Percentiles rank a stretch among this genome's conserved stretches.
Evolutionary conservation across 352 stramenopile genomes (phyloP).

Genomic region (Globisporangium cederbergense): DNA sequence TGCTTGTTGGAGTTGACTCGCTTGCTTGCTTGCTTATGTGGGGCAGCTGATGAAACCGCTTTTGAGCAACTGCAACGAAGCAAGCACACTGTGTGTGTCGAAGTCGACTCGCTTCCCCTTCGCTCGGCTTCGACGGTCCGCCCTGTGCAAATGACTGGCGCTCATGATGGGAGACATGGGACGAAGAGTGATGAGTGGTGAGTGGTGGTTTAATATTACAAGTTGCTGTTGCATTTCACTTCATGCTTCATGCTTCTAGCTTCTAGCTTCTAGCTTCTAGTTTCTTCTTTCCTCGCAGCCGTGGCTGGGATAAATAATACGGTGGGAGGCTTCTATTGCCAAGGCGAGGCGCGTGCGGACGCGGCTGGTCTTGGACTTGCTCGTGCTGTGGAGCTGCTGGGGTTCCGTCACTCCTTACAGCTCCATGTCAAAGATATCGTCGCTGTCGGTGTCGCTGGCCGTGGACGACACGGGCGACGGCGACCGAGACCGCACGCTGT

Average conservation of each 20-base stretch:
- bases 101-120: no score
- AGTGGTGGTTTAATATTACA: conserved; percentile 11
- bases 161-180: no score
- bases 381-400: not conserved
- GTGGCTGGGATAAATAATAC: conserved; percentile 16
- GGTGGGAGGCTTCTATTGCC: not conserved
- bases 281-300: not conserved
- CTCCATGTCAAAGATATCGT: conserved; percentile 74
- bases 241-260: not conserved
- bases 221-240: conserved; percentile 2
- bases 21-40: no score
- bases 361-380: not conserved
- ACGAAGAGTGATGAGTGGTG: no score
- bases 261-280: not conserved
- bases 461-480: conserved; percentile 2
- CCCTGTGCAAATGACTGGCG: no score
- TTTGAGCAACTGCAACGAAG: no score
- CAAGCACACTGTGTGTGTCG: no score
- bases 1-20: no score
- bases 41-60: no score
- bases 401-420: conserved; percentile 28
- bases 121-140: no score
- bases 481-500: conserved; percentile 7
- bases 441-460: conserved; percentile 22
- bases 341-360: not conserved